Conservation (phyloP, 2,329 filamentous ascomycete genomes). For the Phialophora chinensis region DNA sequence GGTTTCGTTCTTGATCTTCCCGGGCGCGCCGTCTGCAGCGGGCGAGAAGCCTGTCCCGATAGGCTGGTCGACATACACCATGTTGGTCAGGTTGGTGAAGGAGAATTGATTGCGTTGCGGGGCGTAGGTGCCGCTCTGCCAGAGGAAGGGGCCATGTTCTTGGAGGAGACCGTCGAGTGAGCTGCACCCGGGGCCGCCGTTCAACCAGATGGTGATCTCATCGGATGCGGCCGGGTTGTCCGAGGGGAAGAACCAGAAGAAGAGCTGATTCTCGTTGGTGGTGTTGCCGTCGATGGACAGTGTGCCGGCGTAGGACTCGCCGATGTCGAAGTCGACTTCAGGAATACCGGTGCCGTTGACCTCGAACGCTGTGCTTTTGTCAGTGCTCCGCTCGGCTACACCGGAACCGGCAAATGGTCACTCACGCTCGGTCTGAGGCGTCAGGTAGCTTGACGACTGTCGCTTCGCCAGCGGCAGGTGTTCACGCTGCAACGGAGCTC, state of each 20-base stretch:
- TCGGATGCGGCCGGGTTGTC: slow-evolving; percentile 54
- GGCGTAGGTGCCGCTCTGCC: slow-evolving; percentile 71
- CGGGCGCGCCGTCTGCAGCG: slow-evolving; percentile 44
- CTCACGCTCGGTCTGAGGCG: slow-evolving; percentile 33
- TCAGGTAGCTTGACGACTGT: slow-evolving; percentile 31
- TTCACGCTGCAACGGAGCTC: slow-evolving; percentile 12
- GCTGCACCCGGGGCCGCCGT: slow-evolving; percentile 62
- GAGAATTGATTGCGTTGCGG: slow-evolving; percentile 55
- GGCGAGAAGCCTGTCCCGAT: slow-evolving; percentile 66
- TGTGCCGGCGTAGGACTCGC: slow-evolving; percentile 57
- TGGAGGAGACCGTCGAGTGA: slow-evolving; percentile 73
- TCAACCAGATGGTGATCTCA: slow-evolving; percentile 60
- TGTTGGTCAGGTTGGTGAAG: slow-evolving; percentile 43
- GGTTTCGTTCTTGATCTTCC: slow-evolving; percentile 56
- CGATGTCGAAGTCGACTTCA: slow-evolving; percentile 71
- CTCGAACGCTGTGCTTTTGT: slow-evolving; percentile 58
- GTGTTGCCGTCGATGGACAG: slow-evolving; percentile 56
- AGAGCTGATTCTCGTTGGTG: slow-evolving; percentile 46
- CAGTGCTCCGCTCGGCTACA: slow-evolving; percentile 11
- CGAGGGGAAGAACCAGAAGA: slow-evolving; percentile 61
- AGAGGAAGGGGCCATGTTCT: slow-evolving; percentile 63
- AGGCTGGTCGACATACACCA: slow-evolving; percentile 43
- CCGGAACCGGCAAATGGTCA: not conserved
- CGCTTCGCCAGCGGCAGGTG: slow-evolving; percentile 23
- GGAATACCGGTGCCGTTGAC: slow-evolving; percentile 70